Percentiles rank a stretch among this genome's conserved stretches.
Conservation (phyloP, 495 filamentous ascomycete species). For the Margaritispora aquatica region DNA sequence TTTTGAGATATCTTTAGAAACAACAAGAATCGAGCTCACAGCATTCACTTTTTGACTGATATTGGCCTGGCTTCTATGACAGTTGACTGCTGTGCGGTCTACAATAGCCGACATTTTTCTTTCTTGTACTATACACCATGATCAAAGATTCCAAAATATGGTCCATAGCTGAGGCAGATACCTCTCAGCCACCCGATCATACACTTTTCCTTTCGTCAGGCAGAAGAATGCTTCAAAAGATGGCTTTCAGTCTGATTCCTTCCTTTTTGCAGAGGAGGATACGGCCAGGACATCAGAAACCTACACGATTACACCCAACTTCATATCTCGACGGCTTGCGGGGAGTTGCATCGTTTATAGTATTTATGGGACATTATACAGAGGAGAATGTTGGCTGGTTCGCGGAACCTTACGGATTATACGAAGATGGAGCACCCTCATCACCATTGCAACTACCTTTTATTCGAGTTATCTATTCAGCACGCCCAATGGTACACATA, state of each 20-base stretch:
- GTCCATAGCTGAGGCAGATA: constrained; percentile 10
- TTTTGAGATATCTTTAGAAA: too few relatives aligned
- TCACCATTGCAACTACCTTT: constrained; percentile 57
- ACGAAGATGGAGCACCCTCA: constrained; percentile 36
- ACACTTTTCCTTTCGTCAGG: constrained; percentile 13
- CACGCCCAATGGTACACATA: constrained; percentile 64
- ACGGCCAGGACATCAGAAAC: constrained; percentile 9
- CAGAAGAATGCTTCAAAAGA: constrained; percentile 9
- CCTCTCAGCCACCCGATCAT: constrained; percentile 1
- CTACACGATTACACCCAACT: constrained; percentile 34
- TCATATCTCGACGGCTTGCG: constrained; percentile 49
- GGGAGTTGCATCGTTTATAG: constrained; percentile 47
- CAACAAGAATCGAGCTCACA: too few relatives aligned
- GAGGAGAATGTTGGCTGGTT: constrained; percentile 34
- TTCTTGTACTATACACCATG: constrained; percentile 1
- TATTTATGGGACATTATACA: constrained; percentile 45
- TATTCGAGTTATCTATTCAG: constrained; percentile 55
- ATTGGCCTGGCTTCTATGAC: too few relatives aligned
- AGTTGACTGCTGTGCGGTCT: constrained; percentile 9
- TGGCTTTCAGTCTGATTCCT: constrained; percentile 16
- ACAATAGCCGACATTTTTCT: too few relatives aligned
- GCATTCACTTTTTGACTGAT: too few relatives aligned
- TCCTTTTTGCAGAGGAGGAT: constrained; percentile 17
- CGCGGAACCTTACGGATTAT: constrained; percentile 36
- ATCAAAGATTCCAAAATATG: constrained; percentile 11